These are phyloP conservation scores for Rhexocercosporidium sp. DNA, from an alignment of 2,329 filamentous ascomycete genomes.

Conservation along the genomic window DNA sequence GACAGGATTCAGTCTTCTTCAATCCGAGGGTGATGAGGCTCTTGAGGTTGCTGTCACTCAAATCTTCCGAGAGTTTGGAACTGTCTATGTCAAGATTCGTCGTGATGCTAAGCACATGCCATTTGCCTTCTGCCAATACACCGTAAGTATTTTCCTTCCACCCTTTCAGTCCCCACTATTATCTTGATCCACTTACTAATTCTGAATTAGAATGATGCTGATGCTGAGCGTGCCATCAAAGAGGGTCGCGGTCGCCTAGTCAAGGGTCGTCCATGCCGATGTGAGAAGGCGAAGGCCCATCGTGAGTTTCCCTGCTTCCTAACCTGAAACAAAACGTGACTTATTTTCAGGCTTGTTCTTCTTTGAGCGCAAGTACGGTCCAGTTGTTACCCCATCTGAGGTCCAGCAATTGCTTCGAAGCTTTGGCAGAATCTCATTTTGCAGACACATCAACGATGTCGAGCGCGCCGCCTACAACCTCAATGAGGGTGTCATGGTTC, in stretches of 20 bases:
- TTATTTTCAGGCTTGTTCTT: constrained; percentile 53
- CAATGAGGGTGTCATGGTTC: constrained; percentile 49
- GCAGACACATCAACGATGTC: constrained; percentile 31
- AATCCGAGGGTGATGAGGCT: constrained; percentile 53
- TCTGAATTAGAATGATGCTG: constrained; percentile 48
- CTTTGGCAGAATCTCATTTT: constrained; percentile 50
- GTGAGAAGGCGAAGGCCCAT: constrained; percentile 64
- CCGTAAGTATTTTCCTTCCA: constrained; percentile 49
- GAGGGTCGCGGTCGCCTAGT: constrained; percentile 55
- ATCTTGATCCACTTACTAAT: constrained; percentile 35
- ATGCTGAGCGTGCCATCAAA: constrained; percentile 55
- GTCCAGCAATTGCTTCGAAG: constrained; percentile 49
- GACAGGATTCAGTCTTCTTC: constrained; percentile 52
- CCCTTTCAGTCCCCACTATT: neutral
- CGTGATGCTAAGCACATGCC: constrained; percentile 65
- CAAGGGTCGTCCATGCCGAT: constrained; percentile 61
- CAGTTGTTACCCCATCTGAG: constrained; percentile 49
- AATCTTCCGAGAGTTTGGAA: constrained; percentile 59
- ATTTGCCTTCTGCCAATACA: constrained; percentile 68
- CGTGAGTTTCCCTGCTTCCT: constrained; percentile 48
- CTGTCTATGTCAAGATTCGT: constrained; percentile 67
- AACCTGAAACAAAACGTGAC: constrained; percentile 14
- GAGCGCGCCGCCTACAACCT: constrained; percentile 40
- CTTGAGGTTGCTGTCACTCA: constrained; percentile 58
- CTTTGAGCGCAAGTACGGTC: constrained; percentile 49